Evolutionary conservation across 2,329 filamentous ascomycete genomes (phyloP).

Genomic region (Fusarium sarcochroum): DNA sequence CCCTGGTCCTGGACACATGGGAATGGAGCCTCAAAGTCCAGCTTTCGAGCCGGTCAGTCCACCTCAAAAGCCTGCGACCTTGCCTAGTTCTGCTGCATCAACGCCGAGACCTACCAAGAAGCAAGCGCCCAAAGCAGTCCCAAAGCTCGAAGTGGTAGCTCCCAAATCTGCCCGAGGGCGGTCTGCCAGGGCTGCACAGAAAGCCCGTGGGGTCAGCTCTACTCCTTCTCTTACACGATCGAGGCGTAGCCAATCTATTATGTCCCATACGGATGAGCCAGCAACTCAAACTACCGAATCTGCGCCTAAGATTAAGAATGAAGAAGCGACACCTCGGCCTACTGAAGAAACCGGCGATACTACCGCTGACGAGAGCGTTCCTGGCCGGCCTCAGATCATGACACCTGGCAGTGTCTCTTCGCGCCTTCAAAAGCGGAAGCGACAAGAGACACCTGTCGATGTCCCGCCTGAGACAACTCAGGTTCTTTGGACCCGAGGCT

Average conservation of each 20-base stretch:
- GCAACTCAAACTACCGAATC: conserved; percentile 58
- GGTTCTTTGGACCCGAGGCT: conserved; percentile 81
- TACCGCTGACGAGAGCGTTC: conserved; percentile 67
- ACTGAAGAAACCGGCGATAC: conserved; percentile 70
- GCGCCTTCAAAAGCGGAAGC: conserved; percentile 68
- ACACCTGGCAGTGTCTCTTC: conserved; percentile 57
- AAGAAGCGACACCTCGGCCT: conserved; percentile 68
- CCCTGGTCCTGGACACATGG: conserved; percentile 58
- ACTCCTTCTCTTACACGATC: conserved; percentile 55
- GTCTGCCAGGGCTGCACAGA: conserved; percentile 55
- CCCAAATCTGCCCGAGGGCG: conserved; percentile 52
- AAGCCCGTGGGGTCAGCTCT: conserved; percentile 52
- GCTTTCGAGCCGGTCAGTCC: conserved; percentile 73
- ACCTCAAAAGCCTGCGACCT: conserved; percentile 56
- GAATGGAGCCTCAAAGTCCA: conserved; percentile 63
- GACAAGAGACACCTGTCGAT: conserved; percentile 65
- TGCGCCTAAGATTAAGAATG: conserved; percentile 68
- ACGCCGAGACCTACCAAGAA: conserved; percentile 53
- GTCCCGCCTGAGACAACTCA: conserved; percentile 71
- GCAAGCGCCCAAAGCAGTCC: conserved; percentile 51
- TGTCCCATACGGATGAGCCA: conserved; percentile 64
- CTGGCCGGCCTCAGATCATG: conserved; percentile 55
- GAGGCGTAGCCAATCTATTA: conserved; percentile 62
- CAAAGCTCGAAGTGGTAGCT: conserved; percentile 43
- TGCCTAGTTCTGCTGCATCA: conserved; percentile 52